These are phyloP conservation scores for Penicillium vulpinum DNA, from an alignment of 2,329 filamentous ascomycete species.

Conservation along the genomic window DNA sequence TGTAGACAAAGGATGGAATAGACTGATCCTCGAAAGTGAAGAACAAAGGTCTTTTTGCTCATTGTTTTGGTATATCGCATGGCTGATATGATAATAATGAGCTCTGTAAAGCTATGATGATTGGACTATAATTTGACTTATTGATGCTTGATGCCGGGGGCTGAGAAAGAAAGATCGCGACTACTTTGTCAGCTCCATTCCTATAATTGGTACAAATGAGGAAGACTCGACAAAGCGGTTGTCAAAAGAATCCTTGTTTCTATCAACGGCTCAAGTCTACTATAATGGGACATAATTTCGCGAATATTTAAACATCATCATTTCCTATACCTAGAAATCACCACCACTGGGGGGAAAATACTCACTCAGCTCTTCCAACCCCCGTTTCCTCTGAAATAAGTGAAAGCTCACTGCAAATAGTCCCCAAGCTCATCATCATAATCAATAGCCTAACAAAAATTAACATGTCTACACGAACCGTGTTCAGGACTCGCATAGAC, in stretches of 20 bases:
- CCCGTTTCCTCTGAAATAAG: no score
- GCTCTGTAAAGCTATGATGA: fast-evolving
- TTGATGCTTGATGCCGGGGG: background rate
- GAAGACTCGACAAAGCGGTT: background rate
- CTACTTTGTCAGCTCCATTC: background rate
- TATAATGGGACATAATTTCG: background rate
- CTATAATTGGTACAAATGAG: background rate
- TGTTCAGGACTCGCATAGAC: background rate
- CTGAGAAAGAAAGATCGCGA: background rate
- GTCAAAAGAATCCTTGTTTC: background rate
- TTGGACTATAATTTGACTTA: background rate
- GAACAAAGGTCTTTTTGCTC: background rate
- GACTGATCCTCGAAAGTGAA: background rate
- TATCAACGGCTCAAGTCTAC: background rate
- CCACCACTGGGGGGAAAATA: background rate
- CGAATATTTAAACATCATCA: background rate
- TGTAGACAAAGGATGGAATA: background rate
- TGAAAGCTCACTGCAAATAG: background rate
- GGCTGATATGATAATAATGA: background rate
- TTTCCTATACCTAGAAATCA: no score
- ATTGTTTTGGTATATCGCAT: background rate
- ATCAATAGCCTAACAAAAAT: background rate
- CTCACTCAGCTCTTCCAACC: no score
- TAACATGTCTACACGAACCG: background rate
- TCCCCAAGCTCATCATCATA: background rate